Percentiles rank a stretch among this genome's conserved stretches.
Conservation (phyloP, 2,329 filamentous ascomycete species). For the Nigrospora oryzae region DNA sequence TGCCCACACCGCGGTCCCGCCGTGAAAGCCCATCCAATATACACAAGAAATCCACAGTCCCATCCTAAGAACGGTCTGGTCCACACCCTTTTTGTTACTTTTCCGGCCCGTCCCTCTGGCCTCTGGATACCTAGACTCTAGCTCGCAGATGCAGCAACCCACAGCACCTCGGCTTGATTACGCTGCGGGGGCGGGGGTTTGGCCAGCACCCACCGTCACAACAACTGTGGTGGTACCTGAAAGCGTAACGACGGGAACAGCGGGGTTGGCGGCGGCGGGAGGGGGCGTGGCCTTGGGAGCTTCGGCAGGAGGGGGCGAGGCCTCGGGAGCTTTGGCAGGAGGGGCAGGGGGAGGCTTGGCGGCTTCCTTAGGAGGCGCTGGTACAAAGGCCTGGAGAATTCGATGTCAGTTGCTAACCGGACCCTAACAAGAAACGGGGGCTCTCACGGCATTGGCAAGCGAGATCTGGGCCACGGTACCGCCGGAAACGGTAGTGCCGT, state of each 20-base stretch:
- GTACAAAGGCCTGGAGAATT: not conserved
- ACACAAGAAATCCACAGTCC: no score
- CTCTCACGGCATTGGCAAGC: slow-evolving; percentile 13
- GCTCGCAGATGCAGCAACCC: no score
- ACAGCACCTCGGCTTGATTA: no score
- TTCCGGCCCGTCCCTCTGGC: no score
- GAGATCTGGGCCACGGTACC: slow-evolving; percentile 19
- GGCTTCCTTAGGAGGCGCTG: slow-evolving; percentile 4
- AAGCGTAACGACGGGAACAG: not conserved
- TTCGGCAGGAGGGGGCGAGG: not conserved
- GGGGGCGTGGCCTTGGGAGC: not conserved
- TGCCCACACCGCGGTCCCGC: no score
- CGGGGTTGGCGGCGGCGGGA: not conserved
- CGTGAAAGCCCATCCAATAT: no score
- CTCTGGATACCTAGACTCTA: no score
- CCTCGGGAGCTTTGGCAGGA: slow-evolving; percentile 1
- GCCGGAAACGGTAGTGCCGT: slow-evolving; percentile 16
- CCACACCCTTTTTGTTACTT: no score
- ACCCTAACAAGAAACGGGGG: slow-evolving; percentile 15
- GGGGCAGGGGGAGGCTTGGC: slow-evolving; percentile 4
- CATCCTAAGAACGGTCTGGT: no score
- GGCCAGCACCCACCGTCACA: not conserved
- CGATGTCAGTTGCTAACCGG: slow-evolving; percentile 1
- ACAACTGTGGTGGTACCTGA: not conserved
- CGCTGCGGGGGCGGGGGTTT: not conserved